Evolutionary conservation across 1,284 basidiomycete species (phyloP).

Genomic region (Moniliophthora roreri): DNA sequence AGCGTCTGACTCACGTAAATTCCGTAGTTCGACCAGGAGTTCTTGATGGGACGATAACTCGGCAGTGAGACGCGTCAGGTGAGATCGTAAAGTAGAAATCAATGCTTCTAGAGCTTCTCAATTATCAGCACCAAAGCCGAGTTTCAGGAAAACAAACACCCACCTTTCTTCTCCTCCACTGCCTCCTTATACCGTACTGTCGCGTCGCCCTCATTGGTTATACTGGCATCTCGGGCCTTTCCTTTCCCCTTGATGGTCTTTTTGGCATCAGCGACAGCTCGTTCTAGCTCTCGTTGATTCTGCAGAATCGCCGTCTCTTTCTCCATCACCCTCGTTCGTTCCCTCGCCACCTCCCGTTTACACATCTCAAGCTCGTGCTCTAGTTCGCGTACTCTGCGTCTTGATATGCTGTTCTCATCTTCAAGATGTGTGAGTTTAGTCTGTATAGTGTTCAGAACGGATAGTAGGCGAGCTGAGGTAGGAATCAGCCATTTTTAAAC

Average conservation of each 20-base stretch:
- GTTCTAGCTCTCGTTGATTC: constrained; percentile 32
- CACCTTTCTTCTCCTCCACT: constrained; percentile 85
- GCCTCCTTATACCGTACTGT: constrained; percentile 64
- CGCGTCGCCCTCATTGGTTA: constrained; percentile 37
- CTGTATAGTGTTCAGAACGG: constrained; percentile 64
- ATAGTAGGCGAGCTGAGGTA: constrained; percentile 52
- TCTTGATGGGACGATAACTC: constrained; percentile 76
- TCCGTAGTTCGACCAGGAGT: constrained; percentile 63
- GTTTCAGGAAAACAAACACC: constrained; percentile 9
- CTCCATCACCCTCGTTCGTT: constrained; percentile 62
- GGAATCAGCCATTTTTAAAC: constrained; percentile 5
- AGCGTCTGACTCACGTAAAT: constrained; percentile 62
- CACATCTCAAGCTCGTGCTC: constrained; percentile 80
- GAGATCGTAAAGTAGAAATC: constrained; percentile 67
- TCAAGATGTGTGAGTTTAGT: constrained; percentile 69
- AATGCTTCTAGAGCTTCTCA: constrained; percentile 73
- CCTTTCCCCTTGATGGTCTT: constrained; percentile 29
- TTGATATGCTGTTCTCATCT: constrained; percentile 77
- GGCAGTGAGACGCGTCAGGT: constrained; percentile 73
- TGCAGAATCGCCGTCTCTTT: constrained; percentile 44
- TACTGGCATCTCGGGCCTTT: constrained; percentile 32
- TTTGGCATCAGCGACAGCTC: constrained; percentile 19
- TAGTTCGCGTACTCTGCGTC: constrained; percentile 76
- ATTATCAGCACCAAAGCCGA: constrained; percentile 11
- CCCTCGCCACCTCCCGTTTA: constrained; percentile 66